Evolutionary conservation across 805 yeast genomes (phyloP).

Genomic region (Zygosaccharomyces bailii): DNA sequence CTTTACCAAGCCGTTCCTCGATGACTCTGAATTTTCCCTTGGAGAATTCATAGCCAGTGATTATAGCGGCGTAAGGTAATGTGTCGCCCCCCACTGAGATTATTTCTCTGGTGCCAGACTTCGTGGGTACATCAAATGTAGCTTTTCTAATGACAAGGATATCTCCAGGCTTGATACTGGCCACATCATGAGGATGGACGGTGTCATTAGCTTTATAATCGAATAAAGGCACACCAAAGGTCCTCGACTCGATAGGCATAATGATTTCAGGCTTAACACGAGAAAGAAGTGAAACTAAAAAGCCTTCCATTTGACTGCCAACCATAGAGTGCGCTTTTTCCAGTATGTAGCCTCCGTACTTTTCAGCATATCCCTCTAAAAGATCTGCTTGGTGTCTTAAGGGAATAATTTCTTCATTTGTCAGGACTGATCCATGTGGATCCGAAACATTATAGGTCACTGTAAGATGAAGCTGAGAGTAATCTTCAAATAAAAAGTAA

Average conservation of each 20-base stretch:
- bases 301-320: slow-evolving; percentile 24
- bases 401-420: slow-evolving; percentile 37
- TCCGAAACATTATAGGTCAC: slow-evolving; percentile 52
- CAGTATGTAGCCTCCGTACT: slow-evolving; percentile 51
- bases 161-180: slow-evolving; percentile 79
- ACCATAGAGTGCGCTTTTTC: slow-evolving; percentile 41
- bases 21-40: slow-evolving; percentile 70
- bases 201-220: slow-evolving; percentile 55
- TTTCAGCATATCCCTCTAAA: slow-evolving; percentile 47
- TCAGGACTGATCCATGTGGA: slow-evolving; percentile 48
- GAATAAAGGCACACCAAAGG: slow-evolving; percentile 56
- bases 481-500: slow-evolving; percentile 69
- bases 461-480: slow-evolving; percentile 61
- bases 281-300: slow-evolving; percentile 39
- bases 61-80: slow-evolving; percentile 54
- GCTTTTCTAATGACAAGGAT: slow-evolving; percentile 73
- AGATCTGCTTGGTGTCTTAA: slow-evolving; percentile 46
- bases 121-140: slow-evolving; percentile 62
- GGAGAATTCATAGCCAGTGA: slow-evolving; percentile 67
- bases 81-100: slow-evolving; percentile 57
- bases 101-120: slow-evolving; percentile 46
- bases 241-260: slow-evolving; percentile 59
- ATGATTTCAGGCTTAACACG: slow-evolving; percentile 42
- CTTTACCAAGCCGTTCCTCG: slow-evolving; percentile 52
- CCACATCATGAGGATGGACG: slow-evolving; percentile 46